Evolutionary conservation across 306 rosid genomes (phyloP), one percentile per base, ranked within the genome.

Genomic region (Senna tora): DNA sequence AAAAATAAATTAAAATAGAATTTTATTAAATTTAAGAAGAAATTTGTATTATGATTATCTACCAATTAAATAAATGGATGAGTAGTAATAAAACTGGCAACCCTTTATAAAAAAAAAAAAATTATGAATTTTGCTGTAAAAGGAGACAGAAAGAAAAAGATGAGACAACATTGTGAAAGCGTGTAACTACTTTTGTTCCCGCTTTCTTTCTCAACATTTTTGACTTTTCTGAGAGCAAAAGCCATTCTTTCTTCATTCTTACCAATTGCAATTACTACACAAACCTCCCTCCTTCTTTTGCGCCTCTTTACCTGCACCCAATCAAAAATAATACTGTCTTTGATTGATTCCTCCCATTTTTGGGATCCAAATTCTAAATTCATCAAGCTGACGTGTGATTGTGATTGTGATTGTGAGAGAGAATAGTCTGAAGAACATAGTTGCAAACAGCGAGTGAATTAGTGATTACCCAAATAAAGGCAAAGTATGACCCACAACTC

Each of bases 401-500:
- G 52, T 33, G 68, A 77, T 58, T 32, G 41, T 41, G 81, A n/a
- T n/a, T n/a, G n/a, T n/a, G n/a, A n/a, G n/a, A n/a, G n/a, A n/a
- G n/a, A n/a, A n/a, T n/a, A n/a, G n/a, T n/a, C n/a, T n/a, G n/a
- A n/a, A n/a, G n/a, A n/a, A n/a, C n/a, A n/a, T n/a, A n/a, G n/a
- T n/a, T n/a, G n/a, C n/a, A n/a, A n/a, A n/a, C n/a, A n/a, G n/a
- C n/a, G n/a, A n/a, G n/a, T n/a, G n/a, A n/a, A n/a, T n/a, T n/a
- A n/a, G n/a, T n/a, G n/a, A n/a, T n/a, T n/a, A 59, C 42, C 69
- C 9, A 59, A 84, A 36, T 36, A 36, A 36, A 71, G 67, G 74
- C 79, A 85, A 78, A 30, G 81, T 68, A 62, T 87, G 98, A 75
- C 99, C 99, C 99, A 94, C 97, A 83, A 55, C 59, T 83, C 80